phyloP scores from a whole-genome alignment of 1,139 yeast genomes.

The Yamadazyma triangularis region DNA sequence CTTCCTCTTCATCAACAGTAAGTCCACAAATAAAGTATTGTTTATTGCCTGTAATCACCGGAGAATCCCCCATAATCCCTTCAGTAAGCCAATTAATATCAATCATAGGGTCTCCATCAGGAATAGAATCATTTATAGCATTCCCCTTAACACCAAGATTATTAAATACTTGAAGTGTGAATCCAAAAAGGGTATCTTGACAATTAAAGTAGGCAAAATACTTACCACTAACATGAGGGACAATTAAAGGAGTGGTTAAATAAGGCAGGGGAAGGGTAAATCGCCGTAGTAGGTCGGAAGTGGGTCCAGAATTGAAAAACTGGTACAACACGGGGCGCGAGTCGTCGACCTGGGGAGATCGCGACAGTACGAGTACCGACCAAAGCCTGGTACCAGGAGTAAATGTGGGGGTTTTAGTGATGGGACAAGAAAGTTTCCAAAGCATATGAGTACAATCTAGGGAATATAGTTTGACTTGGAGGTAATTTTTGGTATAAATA shows the following conservation, averaged over 20 bases:
- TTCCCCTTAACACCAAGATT: conserved; percentile 18
- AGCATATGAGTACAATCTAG: conserved; percentile 33
- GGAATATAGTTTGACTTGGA: conserved; percentile 33
- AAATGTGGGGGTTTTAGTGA: conserved; percentile 9
- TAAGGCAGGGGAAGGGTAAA: conserved; percentile 16
- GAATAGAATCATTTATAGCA: conserved; percentile 8
- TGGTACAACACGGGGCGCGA: conserved; percentile 25
- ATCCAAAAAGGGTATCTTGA: conserved; percentile 25
- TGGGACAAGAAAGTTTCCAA: conserved; percentile 25
- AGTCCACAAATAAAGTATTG: conserved; percentile 9
- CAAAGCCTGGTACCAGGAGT: conserved; percentile 18
- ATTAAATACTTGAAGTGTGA: conserved; percentile 23
- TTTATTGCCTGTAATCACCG: conserved; percentile 7
- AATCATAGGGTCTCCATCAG: conserved; percentile 17
- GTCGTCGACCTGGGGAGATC: conserved; percentile 8
- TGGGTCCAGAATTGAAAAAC: conserved; percentile 31
- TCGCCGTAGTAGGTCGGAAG: conserved; percentile 21
- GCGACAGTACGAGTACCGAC: conserved; percentile 23
- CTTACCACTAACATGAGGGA: conserved; percentile 25
- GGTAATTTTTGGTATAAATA: conserved; percentile 23
- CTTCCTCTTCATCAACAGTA: neutral
- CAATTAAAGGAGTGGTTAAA: conserved; percentile 14
- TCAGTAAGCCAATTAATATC: conserved; percentile 15
- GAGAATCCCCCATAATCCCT: conserved; percentile 12
- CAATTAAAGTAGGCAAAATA: conserved; percentile 30